Conservation (phyloP, 805 yeast species). For the Candida nitratophila region DNA sequence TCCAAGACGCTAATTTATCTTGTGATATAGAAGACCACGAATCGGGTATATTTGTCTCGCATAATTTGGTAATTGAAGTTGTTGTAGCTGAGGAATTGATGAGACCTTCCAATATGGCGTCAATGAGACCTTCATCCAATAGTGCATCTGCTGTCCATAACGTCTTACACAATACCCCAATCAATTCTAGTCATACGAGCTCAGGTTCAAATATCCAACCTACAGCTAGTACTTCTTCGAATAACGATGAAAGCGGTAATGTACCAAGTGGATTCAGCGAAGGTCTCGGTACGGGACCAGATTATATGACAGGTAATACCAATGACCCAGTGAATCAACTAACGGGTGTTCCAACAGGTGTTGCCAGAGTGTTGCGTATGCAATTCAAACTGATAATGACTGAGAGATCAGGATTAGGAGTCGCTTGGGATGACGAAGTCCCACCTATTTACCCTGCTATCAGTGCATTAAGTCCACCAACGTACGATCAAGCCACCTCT, state of each 20-base stretch:
- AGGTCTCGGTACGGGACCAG: slow-evolving; percentile 25
- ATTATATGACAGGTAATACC: slow-evolving; percentile 19
- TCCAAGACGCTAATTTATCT: slow-evolving; percentile 43
- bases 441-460: slow-evolving; percentile 94
- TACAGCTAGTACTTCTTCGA: neutral
- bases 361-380: slow-evolving; percentile 92
- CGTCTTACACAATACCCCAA: neutral
- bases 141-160: neutral
- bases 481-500: slow-evolving; percentile 40
- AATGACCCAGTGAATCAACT: slow-evolving; percentile 21
- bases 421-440: slow-evolving; percentile 98
- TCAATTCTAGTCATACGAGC: neutral
- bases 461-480: slow-evolving; percentile 79
- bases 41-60: slow-evolving; percentile 70
- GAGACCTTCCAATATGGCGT: neutral
- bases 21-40: slow-evolving; percentile 82
- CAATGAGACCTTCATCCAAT: neutral
- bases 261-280: slow-evolving; percentile 1
- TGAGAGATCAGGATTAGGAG: slow-evolving; percentile 91
- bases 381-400: slow-evolving; percentile 80
- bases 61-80: slow-evolving; percentile 73
- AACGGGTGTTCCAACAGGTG: slow-evolving; percentile 82
- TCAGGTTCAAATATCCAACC: neutral
- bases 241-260: neutral
- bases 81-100: slow-evolving; percentile 89